A percentile compares a stretch with the other conserved stretches of the same genome.
Evolutionary conservation across 768 basidiomycete species (phyloP).

Genomic region (Russula sp.): DNA sequence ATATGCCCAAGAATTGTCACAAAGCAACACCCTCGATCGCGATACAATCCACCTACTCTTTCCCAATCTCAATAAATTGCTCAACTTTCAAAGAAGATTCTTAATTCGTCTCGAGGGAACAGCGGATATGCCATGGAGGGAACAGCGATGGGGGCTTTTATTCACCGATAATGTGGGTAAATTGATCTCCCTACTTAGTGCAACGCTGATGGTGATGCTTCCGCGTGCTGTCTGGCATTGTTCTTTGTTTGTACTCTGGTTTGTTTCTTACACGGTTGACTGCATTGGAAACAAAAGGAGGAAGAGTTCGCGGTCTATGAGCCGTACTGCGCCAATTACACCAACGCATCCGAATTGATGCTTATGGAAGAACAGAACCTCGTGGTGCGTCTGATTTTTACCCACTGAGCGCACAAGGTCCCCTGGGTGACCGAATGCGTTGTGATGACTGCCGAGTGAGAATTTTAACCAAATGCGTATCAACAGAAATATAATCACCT

Average conservation of each 20-base stretch:
- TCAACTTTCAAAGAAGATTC: conserved; percentile 95
- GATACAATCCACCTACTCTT: conserved; percentile 96
- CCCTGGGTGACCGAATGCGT: conserved; percentile 15
- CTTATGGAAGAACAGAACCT: conserved; percentile 83
- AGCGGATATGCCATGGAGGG: conserved; percentile 75
- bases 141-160: conserved; percentile 83
- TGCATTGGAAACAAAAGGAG: conserved; percentile 69
- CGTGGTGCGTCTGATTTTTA: conserved; percentile 53
- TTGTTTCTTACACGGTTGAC: conserved; percentile 16
- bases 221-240: conserved; percentile 43
- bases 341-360: conserved; percentile 81
- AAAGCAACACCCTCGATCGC: conserved; percentile 82
- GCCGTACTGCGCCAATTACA: conserved; percentile 95
- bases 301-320: conserved; percentile 95
- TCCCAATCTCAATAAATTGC: conserved; percentile 87
- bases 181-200: conserved; percentile 26
- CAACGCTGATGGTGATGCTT: conserved; percentile 42
- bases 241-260: conserved; percentile 34
- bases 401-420: conserved; percentile 4
- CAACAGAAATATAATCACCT: conserved; percentile 71
- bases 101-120: conserved; percentile 86
- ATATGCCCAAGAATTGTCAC: conserved; percentile 81
- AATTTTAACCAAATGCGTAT: conserved; percentile 31
- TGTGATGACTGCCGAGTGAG: conserved; percentile 10
- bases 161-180: conserved; percentile 79